Evolutionary conservation across 768 basidiomycete species (phyloP), one percentile per base, ranked within the genome.

Genomic region (Phanerochaete carnosa): DNA sequence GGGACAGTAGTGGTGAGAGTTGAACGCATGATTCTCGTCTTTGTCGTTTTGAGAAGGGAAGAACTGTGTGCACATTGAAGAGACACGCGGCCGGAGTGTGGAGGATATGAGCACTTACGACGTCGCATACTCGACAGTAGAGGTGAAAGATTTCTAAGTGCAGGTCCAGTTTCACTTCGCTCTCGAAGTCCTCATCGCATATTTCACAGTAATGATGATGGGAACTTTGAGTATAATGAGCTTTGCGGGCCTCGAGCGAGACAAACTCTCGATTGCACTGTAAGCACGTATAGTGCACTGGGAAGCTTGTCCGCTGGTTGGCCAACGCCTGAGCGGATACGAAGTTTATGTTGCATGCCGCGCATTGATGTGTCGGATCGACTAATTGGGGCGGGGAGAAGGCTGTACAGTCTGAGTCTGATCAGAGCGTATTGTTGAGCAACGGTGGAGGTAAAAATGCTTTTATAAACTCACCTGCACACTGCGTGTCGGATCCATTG

Each of bases 241-340:
- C 32, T 13, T 19, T 52, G 39, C 66, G 59, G 3, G 35, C 58
- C 25, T 26, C 11, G 16, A 7, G 25, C 1, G 49, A 50, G 12
- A 6, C 3, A 66, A 87, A 87, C 62, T 87, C 84, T 11, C 35
- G 26, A 0, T 75, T 50, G 63, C 86, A 88, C 6, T 73, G n/a
- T n/a, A n/a, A n/a, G n/a, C n/a, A n/a, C n/a, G n/a, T n/a, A n/a
- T n/a, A n/a, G n/a, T n/a, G n/a, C n/a, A n/a, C n/a, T n/a, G n/a
- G n/a, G n/a, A n/a, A n/a, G n/a, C n/a, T n/a, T n/a, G n/a, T n/a
- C n/a, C n/a, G n/a, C n/a, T n/a, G n/a, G n/a, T n/a, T n/a, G n/a
- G n/a, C n/a, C n/a, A n/a, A n/a, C n/a, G n/a, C n/a, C n/a, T n/a
- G n/a, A n/a, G n/a, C n/a, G n/a, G n/a, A n/a, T n/a, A n/a, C n/a